Base-by-base conservation (phyloP, 441 rosid genomes). In the Metrosideros polymorpha region DNA sequence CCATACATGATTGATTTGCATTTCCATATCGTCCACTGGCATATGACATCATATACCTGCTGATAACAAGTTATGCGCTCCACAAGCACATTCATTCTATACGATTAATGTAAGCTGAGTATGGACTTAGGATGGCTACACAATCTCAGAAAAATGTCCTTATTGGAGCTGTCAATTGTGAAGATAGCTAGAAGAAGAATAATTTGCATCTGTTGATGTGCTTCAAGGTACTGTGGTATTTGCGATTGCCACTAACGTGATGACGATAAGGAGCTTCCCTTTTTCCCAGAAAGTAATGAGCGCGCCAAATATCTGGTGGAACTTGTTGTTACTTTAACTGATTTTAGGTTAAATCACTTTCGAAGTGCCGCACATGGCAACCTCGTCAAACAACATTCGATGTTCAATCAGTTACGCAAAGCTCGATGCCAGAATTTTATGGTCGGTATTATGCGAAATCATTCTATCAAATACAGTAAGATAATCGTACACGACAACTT, bases 371-470 rank as follows among this genome's bases (percentile, higher is more conserved):
- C 86, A 71, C 79, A 88, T 86, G 89, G 88, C 55, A 52, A 83
- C 29, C 88, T 90, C 82, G 82, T 91, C 47, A 79, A 87, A 85
- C 88, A 85, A 90, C n/a, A 71, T 43, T 71, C 91, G 88, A 30
- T 43, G 39, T 91, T 91, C 75, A 85, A 82, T 57, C 89, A 83
- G 85, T 82, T 90, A 89, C 32, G 83, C 88, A 93, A 89, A 93
- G 93, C 89, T 90, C 95, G 87, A 94, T 90, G 84, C 94, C 93
- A 89, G 63, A 86, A 91, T 89, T 91, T 92, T 91, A 84, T 92
- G 96, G 94, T 91, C 88, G 87, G 92, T 90, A 87, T 83, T 54
- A 30, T 89, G 90, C 83, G 61, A 84, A 84, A 90, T 66, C 88
- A 87, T 86, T 88, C 84, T 82, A 85, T 86, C 84, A 76, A 89